phyloP scores from a whole-genome alignment of 352 stramenopile species.

The Globisporangium camurandrum region DNA sequence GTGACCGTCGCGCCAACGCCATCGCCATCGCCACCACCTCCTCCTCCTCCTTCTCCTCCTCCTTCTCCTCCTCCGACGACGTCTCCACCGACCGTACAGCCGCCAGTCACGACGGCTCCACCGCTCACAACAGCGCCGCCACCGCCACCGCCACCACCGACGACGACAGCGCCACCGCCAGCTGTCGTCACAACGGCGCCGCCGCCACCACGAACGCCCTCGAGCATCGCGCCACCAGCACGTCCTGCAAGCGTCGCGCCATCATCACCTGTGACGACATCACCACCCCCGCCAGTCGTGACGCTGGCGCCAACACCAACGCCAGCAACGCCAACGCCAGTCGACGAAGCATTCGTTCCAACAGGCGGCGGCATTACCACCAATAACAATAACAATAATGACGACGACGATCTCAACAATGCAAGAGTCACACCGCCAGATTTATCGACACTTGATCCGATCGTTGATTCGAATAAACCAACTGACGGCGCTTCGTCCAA shows the following conservation, averaged over 20 bases:
- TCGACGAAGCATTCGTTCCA: conserved; percentile 3
- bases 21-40: conserved; percentile 3
- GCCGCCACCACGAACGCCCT: conserved; percentile 5
- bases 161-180: conserved; percentile 4
- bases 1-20: conserved; percentile 3
- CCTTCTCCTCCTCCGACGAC: neutral
- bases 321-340: too few species aligned
- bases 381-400: neutral
- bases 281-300: too few species aligned
- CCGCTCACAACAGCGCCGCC: conserved; percentile 7
- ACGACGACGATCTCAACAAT: conserved; percentile 6
- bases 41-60: conserved; percentile 2
- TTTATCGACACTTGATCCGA: conserved; percentile 27
- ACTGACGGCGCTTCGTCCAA: conserved; percentile 11
- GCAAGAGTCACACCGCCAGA: conserved; percentile 11
- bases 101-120: neutral
- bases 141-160: conserved; percentile 5
- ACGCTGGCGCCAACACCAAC: too few species aligned
- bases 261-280: conserved; percentile 2
- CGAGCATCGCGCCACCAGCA: conserved; percentile 6
- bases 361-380: neutral
- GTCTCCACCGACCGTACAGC: neutral
- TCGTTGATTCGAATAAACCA: conserved; percentile 13
- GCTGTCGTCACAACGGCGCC: neutral
- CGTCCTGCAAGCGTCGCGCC: neutral